A percentile compares a stretch with the other conserved stretches of the same genome.
phyloP scores from a whole-genome alignment of 192 early-diverging fungal genomes.

The Backusella liffmaniae region DNA sequence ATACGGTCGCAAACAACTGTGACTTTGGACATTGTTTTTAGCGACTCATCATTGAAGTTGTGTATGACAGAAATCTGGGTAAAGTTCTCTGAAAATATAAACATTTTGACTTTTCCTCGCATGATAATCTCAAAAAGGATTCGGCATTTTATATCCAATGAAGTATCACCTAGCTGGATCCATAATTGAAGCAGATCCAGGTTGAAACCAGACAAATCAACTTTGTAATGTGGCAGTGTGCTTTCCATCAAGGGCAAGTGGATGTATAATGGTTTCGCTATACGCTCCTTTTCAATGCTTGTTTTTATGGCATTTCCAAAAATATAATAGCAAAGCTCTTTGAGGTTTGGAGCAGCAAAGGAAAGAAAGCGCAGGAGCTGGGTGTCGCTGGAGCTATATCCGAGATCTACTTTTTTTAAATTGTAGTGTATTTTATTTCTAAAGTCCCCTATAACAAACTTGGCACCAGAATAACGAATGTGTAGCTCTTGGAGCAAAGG shows the following conservation, averaged over 20 bases:
- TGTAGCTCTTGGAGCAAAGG: background rate
- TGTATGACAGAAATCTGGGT: background rate
- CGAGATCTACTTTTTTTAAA: background rate
- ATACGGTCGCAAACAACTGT: background rate
- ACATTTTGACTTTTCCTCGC: background rate
- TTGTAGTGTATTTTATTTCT: background rate
- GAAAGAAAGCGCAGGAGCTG: background rate
- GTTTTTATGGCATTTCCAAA: slow-evolving; percentile 5
- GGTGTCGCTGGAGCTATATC: background rate
- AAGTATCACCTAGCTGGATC: background rate
- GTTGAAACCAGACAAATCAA: background rate
- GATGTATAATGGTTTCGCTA: background rate
- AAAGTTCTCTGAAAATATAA: background rate
- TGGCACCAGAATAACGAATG: background rate
- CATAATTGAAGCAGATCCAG: background rate
- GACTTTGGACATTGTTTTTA: background rate
- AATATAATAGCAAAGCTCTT: background rate
- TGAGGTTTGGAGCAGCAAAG: background rate
- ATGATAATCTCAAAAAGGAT: background rate
- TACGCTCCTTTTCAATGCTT: background rate
- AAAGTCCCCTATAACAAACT: background rate
- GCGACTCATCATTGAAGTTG: background rate
- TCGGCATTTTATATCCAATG: background rate
- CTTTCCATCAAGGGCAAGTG: background rate
- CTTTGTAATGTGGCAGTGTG: background rate